Percentiles rank a stretch among this genome's conserved stretches.
phyloP scores from a whole-genome alignment of 2,329 filamentous ascomycete species.

The Clonostachys rhizophaga region DNA sequence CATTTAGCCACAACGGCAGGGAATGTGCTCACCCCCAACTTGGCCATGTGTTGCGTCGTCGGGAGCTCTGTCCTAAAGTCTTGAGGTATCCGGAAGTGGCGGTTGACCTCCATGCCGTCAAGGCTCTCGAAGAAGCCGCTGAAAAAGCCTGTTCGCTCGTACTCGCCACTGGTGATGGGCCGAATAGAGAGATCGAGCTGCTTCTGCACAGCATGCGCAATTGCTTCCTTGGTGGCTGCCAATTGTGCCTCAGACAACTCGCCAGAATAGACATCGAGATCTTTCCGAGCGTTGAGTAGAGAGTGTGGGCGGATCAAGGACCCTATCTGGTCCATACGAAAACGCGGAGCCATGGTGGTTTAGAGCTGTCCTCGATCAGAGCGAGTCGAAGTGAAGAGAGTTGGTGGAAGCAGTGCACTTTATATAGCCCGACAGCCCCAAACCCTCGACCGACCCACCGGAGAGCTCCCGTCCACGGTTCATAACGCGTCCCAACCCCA shows the following conservation, averaged over 20 bases:
- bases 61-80: slow-evolving; percentile 15
- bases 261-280: slow-evolving; percentile 9
- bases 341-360: slow-evolving; percentile 36
- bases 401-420: too few species aligned
- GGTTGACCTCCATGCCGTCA: slow-evolving; percentile 10
- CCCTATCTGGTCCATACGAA: slow-evolving; percentile 69
- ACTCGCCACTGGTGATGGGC: slow-evolving; percentile 67
- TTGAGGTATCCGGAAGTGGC: slow-evolving; percentile 13
- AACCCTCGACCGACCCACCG: too few species aligned
- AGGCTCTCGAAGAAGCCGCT: slow-evolving; percentile 43
- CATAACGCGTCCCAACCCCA: too few species aligned
- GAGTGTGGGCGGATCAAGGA: slow-evolving; percentile 63
- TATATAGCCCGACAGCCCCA: too few species aligned
- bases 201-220: slow-evolving; percentile 59
- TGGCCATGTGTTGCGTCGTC: slow-evolving; percentile 26
- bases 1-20: slow-evolving; percentile 32
- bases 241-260: slow-evolving; percentile 32
- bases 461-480: too few species aligned
- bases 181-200: slow-evolving; percentile 61
- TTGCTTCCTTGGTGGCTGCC: slow-evolving; percentile 54
- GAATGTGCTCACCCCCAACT: slow-evolving; percentile 28
- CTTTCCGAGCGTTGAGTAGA: slow-evolving; percentile 48
- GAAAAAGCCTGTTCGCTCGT: slow-evolving; percentile 46
- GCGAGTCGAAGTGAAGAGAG: too few species aligned
- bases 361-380: too few species aligned